Base-by-base conservation (phyloP, 2,329 filamentous ascomycete species). In the Colletotrichum scovillei region DNA sequence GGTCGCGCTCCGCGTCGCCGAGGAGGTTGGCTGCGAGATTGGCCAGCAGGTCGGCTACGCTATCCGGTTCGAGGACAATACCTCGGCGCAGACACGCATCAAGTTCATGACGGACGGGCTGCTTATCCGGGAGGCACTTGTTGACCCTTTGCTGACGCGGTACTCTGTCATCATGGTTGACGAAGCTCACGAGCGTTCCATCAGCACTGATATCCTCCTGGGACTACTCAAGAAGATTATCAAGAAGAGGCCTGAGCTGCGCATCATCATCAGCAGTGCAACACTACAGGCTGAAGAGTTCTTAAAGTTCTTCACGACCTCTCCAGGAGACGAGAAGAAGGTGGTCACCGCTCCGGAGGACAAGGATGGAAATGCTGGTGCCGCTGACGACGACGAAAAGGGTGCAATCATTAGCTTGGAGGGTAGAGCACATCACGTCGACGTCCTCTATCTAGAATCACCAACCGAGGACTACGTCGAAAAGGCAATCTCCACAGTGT, bases 141-240 rank as follows among this genome's bases (percentile, higher is more conserved):
- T 98, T 4, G 97, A 99, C 82, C 97, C 97, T 14, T 84, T 98
- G 4, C 84, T 99, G 46, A 97, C 94, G 24, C 90, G 95, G 12
- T 99, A 99, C 81, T 97, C 95, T 0, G 93, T 98, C 57, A 94
- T 99, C 78, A 98, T 99, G 95, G 93, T 99, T 8, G 97, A 99
- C 80, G 96, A 98, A 83, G 97, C 96, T 7, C 97, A 99, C 80
- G 96, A 98, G 83, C 89, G 97, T 67, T 98, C 95, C 62, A 89
- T 98, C 72, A 97, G 94, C 81, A 97, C 95, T 0, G 97, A 99
- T 79, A 90, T 99, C 14, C 87, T 98, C 8, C 88, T 99, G 4
- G 96, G 97, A 0, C 86, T 98, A 16, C 83, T 99, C 52, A 98
- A 97, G 81, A 98, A 98, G 82, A 96, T 99, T 63, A 86, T 91